Percentiles rank a stretch among this genome's conserved stretches.
These are phyloP conservation scores for Pyricularia sp. DNA, from an alignment of 2,329 filamentous ascomycete species.

Conservation along the genomic window DNA sequence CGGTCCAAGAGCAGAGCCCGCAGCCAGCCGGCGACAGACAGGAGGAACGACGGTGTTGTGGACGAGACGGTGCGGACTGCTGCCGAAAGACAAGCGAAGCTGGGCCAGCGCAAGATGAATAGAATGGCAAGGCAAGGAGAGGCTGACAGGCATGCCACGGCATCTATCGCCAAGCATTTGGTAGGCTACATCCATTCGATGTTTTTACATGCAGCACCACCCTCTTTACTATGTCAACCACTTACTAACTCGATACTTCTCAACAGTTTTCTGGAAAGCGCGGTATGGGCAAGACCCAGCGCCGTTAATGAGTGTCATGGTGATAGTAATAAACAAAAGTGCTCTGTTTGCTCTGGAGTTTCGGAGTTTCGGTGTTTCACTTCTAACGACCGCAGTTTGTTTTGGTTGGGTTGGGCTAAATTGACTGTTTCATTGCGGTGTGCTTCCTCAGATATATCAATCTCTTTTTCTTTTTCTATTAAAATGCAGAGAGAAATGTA, in stretches of 20 bases:
- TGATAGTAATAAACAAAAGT: background rate
- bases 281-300: constrained; percentile 79
- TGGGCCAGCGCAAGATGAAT: constrained; percentile 98
- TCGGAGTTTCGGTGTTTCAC: background rate
- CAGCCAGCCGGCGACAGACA: constrained; percentile 53
- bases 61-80: constrained; percentile 59
- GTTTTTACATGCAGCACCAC: background rate
- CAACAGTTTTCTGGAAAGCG: constrained; percentile 77
- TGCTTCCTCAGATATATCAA: background rate
- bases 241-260: constrained; percentile 3
- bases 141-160: constrained; percentile 81
- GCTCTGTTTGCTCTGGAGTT: background rate
- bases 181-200: constrained; percentile 43
- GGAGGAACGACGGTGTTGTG: constrained; percentile 68
- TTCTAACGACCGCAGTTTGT: constrained; percentile 1
- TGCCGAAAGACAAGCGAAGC: constrained; percentile 78
- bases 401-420: background rate
- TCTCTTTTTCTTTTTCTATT: background rate
- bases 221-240: background rate
- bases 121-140: constrained; percentile 95
- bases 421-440: background rate
- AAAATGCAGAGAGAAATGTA: background rate
- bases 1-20: constrained; percentile 66
- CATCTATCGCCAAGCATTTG: constrained; percentile 81
- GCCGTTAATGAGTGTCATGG: constrained; percentile 38